Evolutionary conservation across 176 grass and related monocot species (phyloP).

Genomic region (Triticum monococcum): DNA sequence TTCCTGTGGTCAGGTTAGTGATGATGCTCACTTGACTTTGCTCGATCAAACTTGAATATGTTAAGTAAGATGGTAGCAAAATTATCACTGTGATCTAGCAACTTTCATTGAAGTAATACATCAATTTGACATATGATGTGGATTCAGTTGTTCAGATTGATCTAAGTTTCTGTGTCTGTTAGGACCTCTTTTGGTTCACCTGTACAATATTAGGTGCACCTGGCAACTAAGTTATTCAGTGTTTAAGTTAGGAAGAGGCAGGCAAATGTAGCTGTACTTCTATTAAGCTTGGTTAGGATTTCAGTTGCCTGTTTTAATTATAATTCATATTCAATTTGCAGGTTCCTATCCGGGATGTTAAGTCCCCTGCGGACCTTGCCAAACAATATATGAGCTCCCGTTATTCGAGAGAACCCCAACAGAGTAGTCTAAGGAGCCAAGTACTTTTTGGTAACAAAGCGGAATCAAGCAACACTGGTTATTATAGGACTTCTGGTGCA

Average conservation of each 20-base stretch:
- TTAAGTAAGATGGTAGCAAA: not conserved
- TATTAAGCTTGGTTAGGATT: not conserved
- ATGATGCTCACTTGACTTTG: constrained; percentile 1
- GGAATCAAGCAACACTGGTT: constrained; percentile 34
- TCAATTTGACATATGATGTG: constrained; percentile 8
- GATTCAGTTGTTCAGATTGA: not conserved
- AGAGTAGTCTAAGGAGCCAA: constrained; percentile 36
- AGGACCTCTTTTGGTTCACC: not conserved
- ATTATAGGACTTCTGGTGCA: constrained; percentile 27
- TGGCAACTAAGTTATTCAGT: constrained; percentile 7
- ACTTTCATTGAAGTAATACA: not conserved
- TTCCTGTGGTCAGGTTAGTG: not conserved
- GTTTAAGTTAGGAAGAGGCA: constrained; percentile 5
- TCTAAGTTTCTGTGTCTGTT: not conserved
- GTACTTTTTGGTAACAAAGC: constrained; percentile 41
- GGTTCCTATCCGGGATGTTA: constrained; percentile 33
- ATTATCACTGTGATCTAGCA: not conserved
- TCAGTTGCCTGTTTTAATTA: constrained; percentile 8
- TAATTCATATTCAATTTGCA: constrained; percentile 22
- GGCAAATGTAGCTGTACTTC: not conserved
- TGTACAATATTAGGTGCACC: constrained; percentile 1
- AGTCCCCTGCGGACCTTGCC: constrained; percentile 56
- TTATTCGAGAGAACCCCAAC: constrained; percentile 32
- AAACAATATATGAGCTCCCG: constrained; percentile 68
- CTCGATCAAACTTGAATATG: not conserved